A percentile compares a stretch with the other conserved stretches of the same genome.
Conservation (phyloP, 805 yeast genomes). For the Saccharomycopsis capsularis region DNA sequence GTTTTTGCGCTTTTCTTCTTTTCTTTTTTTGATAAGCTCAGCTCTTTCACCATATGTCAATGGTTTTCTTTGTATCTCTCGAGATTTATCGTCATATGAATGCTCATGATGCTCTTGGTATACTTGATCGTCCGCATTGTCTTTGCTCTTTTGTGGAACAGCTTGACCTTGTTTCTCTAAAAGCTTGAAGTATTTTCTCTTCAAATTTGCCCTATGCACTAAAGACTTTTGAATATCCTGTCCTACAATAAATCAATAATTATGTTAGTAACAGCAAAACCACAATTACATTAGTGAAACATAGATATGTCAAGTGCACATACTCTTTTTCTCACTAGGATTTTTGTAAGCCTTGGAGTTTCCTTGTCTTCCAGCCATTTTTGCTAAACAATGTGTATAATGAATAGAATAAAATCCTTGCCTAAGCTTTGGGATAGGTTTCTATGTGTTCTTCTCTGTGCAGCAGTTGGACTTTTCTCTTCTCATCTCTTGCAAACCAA, state of each 20-base stretch:
- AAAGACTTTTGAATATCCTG: slow-evolving; percentile 74
- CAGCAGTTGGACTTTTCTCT: no score
- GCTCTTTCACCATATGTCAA: slow-evolving; percentile 28
- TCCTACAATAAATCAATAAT: slow-evolving; percentile 9
- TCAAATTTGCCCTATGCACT: slow-evolving; percentile 71
- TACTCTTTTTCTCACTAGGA: slow-evolving; percentile 15
- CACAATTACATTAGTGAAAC: not conserved
- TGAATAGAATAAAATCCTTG: no score
- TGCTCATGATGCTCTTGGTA: slow-evolving; percentile 19
- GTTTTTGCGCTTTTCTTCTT: slow-evolving; percentile 35
- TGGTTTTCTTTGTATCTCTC: slow-evolving; percentile 5
- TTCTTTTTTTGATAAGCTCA: slow-evolving; percentile 42
- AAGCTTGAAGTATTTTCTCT: slow-evolving; percentile 74
- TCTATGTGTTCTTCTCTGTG: no score
- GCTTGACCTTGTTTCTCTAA: slow-evolving; percentile 63
- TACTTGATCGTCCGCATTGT: slow-evolving; percentile 10
- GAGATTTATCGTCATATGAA: not conserved
- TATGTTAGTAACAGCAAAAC: not conserved
- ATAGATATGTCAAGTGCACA: not conserved
- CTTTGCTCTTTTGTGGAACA: slow-evolving; percentile 37
- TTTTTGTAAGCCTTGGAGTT: no score
- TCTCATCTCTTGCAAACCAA: no score
- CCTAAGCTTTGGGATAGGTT: no score
- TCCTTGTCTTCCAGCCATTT: no score
- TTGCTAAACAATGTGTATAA: no score